phyloP scores from a whole-genome alignment of 2,329 filamentous ascomycete genomes.

The Pyrenochaeta sp. region DNA sequence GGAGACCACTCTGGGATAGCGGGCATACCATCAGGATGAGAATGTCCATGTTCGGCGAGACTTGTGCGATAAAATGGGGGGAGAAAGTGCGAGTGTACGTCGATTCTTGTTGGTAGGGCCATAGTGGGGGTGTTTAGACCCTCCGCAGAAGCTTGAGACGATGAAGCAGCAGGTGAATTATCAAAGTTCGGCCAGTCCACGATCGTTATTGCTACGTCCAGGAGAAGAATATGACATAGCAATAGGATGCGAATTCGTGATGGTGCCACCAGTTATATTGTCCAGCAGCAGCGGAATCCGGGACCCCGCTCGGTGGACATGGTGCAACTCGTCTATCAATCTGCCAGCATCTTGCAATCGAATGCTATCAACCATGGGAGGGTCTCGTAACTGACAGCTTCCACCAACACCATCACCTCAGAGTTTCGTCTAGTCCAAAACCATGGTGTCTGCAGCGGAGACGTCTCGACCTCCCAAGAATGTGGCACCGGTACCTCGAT shows the following conservation, averaged over 20 bases:
- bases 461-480: conserved; percentile 1
- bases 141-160: not conserved
- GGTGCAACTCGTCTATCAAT: no score
- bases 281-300: conserved; percentile 1
- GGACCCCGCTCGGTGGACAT: not conserved
- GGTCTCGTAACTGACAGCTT: no score
- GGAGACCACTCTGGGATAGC: conserved; percentile 56
- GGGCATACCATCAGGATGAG: conserved; percentile 60
- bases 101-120: conserved; percentile 48
- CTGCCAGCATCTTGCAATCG: no score
- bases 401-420: no score
- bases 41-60: conserved; percentile 51
- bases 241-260: no score
- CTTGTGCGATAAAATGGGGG: conserved; percentile 53
- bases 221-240: no score
- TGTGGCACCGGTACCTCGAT: conserved; percentile 8
- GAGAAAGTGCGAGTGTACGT: conserved; percentile 59
- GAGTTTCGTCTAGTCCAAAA: not conserved
- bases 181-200: no score
- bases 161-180: no score
- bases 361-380: no score
- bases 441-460: not conserved
- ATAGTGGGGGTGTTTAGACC: conserved; percentile 16
- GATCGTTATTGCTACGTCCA: no score
- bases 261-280: no score